Evolutionary conservation across 805 yeast species (phyloP), one percentile per base, ranked within the genome.

Genomic region (Starmerella vaccinii): DNA sequence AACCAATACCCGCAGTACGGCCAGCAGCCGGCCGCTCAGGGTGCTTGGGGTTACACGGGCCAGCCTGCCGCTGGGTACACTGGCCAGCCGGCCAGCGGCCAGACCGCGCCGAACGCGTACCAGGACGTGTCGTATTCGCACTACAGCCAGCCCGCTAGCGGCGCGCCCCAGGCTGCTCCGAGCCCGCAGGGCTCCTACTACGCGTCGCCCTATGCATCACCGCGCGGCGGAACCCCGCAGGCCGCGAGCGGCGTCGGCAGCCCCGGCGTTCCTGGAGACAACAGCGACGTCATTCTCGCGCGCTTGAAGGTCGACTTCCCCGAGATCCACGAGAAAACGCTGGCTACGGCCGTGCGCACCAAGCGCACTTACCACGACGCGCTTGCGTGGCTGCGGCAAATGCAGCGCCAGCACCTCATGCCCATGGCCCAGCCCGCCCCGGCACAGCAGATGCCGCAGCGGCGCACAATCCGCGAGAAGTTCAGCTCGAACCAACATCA

Each of bases 381-480:
- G 18, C 61, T 67, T 19, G 56, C 57, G 13, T 66, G 69, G 69
- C 61, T 67, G 27, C 49, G 58, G 21, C 57, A 54, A 33, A 61
- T 59, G 63, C 57, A 60, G 55, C 63, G 58, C 45, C 64, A 61
- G 49, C 60, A 59, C 33, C 56, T 61, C 40, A 53, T 59, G 45
- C 52, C 59, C 9, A 44, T 40, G 18, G 41, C 47, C 27, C 47
- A 39, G 16, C 51, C 51, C 29, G 51, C 46, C 41, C 51, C 44
- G 30, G 49, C 30, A 37, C 52, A 43, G 16, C 52, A 44, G 32
- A 57, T 59, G 26, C 52, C 64, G 18, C 65, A 66, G 56, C 59
- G 65, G 26, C 65, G 61, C 42, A 61, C 69, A 13, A 68, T 68
- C 46, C 63, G 71, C 19, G 68, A 68, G 51, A 67, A 67, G 59